A percentile compares a stretch with the other conserved stretches of the same genome.
Evolutionary conservation across 345 rosid genomes (phyloP).

Genomic region (Heritiera fomes): DNA sequence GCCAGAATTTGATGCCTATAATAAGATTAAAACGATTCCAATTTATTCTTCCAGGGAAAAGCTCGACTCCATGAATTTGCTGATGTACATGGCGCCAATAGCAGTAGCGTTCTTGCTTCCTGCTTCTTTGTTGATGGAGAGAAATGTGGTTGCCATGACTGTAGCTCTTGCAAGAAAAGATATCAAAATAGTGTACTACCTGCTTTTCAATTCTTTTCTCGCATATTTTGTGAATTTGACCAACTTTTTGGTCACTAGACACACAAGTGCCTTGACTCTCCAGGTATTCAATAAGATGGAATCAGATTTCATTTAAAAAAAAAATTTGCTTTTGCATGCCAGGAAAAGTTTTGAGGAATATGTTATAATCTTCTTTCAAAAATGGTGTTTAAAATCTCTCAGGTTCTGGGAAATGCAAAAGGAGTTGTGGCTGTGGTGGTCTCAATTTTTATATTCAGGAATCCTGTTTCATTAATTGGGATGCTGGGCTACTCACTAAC

Average conservation of each 20-base stretch:
- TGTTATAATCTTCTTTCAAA: background rate
- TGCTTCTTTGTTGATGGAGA: conserved; percentile 50
- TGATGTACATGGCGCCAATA: conserved; percentile 59
- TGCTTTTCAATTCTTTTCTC: conserved; percentile 50
- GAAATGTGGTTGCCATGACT: conserved; percentile 45
- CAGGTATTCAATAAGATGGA: conserved; percentile 36
- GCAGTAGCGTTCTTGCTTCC: conserved; percentile 56
- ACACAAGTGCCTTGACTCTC: conserved; percentile 58
- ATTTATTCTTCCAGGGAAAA: conserved; percentile 45
- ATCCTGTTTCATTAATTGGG: conserved; percentile 56
- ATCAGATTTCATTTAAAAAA: background rate
- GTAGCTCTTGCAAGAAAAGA: conserved; percentile 55
- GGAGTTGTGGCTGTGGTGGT: conserved; percentile 63
- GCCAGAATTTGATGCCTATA: too few relatives aligned
- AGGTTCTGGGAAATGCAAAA: conserved; percentile 73
- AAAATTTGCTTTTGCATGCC: background rate
- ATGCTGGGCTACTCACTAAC: conserved; percentile 63
- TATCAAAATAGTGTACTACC: conserved; percentile 45
- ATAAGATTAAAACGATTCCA: background rate
- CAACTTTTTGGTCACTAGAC: conserved; percentile 60
- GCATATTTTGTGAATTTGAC: conserved; percentile 61
- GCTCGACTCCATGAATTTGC: conserved; percentile 58
- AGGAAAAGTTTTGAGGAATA: background rate
- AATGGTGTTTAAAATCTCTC: conserved; percentile 4
- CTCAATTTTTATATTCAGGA: conserved; percentile 55